Percentiles rank a stretch among this genome's conserved stretches.
These are phyloP conservation scores for Fonsecaea multimorphosa DNA, from an alignment of 2,329 filamentous ascomycete genomes.

Conservation along the genomic window DNA sequence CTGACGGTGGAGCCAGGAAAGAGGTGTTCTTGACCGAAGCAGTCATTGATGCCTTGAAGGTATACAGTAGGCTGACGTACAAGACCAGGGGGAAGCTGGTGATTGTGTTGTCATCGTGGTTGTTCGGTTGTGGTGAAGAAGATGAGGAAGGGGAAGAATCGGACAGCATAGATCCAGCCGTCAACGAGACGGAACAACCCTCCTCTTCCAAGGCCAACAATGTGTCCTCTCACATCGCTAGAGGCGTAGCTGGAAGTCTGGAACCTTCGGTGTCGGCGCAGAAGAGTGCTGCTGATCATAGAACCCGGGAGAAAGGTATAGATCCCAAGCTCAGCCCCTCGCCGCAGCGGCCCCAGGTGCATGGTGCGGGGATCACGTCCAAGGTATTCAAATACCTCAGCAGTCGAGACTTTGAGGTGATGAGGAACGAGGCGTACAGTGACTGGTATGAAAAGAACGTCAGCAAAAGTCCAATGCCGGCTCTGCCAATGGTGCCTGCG, in stretches of 20 bases:
- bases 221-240: not conserved
- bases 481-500: not conserved
- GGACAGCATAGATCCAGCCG: not conserved
- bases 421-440: not conserved
- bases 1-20: not conserved
- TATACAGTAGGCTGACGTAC: not conserved
- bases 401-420: not conserved
- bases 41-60: constrained; percentile 7
- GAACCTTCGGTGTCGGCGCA: not conserved
- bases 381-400: not conserved
- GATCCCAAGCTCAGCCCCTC: not conserved
- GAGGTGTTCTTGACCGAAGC: constrained; percentile 14
- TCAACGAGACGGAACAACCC: not conserved
- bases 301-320: not conserved
- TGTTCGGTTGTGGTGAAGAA: not conserved
- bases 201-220: not conserved
- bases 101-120: not conserved
- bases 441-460: constrained; percentile 9
- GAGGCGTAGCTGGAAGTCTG: not conserved
- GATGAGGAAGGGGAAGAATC: not conserved
- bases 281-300: not conserved
- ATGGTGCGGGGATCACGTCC: not conserved
- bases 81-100: not conserved
- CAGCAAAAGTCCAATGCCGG: not conserved
- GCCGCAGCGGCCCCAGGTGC: not conserved